These are phyloP conservation scores for Melastoma candidum DNA, from an alignment of 441 rosid genomes.

Conservation along the genomic window DNA sequence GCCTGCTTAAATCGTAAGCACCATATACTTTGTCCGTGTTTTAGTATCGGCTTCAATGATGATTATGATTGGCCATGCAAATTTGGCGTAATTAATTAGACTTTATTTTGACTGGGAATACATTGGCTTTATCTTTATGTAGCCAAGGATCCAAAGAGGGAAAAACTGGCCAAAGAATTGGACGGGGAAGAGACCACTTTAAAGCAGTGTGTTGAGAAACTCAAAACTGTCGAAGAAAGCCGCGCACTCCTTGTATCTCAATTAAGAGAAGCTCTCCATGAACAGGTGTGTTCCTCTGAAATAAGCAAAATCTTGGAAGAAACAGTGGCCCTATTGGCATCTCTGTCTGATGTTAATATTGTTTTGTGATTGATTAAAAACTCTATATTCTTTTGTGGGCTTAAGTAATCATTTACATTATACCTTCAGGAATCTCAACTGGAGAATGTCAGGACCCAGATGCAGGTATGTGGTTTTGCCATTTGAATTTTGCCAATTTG, in stretches of 20 bases:
- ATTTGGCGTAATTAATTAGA: background rate
- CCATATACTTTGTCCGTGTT: background rate
- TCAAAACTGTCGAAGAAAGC: conserved; percentile 59
- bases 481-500: background rate
- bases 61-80: background rate
- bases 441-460: conserved; percentile 71
- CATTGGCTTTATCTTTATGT: conserved; percentile 12
- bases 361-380: background rate
- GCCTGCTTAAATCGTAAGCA: conserved; percentile 50
- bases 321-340: background rate
- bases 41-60: background rate
- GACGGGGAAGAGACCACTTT: conserved; percentile 61
- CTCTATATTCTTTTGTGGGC: background rate
- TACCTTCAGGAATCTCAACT: conserved; percentile 63
- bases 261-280: conserved; percentile 70
- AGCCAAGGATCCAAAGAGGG: conserved; percentile 58
- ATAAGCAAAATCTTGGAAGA: background rate
- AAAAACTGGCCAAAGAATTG: conserved; percentile 46
- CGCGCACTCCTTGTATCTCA: conserved; percentile 69
- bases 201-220: conserved; percentile 68
- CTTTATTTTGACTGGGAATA: conserved; percentile 5
- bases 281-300: conserved; percentile 41
- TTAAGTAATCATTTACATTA: conserved; percentile 8
- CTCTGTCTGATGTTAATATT: conserved; percentile 1
- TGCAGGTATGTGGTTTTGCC: conserved; percentile 35